A percentile compares a stretch with the other conserved stretches of the same genome.
Conservation (phyloP, 495 filamentous ascomycete genomes). For the Sporormia fimetaria region DNA sequence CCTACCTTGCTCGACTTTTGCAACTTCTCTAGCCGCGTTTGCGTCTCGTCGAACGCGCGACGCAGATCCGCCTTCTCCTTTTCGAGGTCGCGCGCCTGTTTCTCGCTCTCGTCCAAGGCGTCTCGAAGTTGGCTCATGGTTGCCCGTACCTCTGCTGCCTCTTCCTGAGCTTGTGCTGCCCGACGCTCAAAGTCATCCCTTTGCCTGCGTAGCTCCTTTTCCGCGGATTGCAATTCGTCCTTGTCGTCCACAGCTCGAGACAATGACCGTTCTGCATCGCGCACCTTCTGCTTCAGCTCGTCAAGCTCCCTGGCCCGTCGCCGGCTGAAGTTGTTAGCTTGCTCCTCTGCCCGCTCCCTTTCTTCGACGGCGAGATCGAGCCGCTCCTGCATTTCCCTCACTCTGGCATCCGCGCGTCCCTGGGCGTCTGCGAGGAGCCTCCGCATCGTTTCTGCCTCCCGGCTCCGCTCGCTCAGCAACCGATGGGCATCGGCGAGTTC, state of each 20-base stretch:
- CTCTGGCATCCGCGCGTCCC: constrained; percentile 61
- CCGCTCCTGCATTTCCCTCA: constrained; percentile 77
- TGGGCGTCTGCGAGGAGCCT: constrained; percentile 79
- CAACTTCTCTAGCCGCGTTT: constrained; percentile 63
- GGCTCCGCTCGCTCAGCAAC: constrained; percentile 79
- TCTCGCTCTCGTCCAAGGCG: constrained; percentile 76
- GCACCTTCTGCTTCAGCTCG: constrained; percentile 64
- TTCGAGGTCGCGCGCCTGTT: constrained; percentile 67
- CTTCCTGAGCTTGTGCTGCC: constrained; percentile 54
- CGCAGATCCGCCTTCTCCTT: constrained; percentile 67
- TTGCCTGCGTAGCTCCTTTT: constrained; percentile 60
- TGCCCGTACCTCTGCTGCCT: constrained; percentile 59
- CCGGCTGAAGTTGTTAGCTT: constrained; percentile 65
- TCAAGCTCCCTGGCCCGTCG: constrained; percentile 72
- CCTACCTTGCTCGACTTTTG: constrained; percentile 56
- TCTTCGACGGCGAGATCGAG: constrained; percentile 87
- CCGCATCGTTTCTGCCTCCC: constrained; percentile 93
- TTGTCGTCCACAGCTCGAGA: constrained; percentile 56
- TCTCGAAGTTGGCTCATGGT: constrained; percentile 71
- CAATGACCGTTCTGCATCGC: constrained; percentile 70
- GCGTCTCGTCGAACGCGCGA: constrained; percentile 64
- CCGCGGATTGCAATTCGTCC: constrained; percentile 55
- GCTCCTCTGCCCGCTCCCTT: constrained; percentile 83
- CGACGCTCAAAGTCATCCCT: constrained; percentile 62
- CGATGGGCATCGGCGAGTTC: constrained; percentile 81